phyloP scores from a whole-genome alignment of 1,284 basidiomycete genomes.

The Moniliella sp. region DNA sequence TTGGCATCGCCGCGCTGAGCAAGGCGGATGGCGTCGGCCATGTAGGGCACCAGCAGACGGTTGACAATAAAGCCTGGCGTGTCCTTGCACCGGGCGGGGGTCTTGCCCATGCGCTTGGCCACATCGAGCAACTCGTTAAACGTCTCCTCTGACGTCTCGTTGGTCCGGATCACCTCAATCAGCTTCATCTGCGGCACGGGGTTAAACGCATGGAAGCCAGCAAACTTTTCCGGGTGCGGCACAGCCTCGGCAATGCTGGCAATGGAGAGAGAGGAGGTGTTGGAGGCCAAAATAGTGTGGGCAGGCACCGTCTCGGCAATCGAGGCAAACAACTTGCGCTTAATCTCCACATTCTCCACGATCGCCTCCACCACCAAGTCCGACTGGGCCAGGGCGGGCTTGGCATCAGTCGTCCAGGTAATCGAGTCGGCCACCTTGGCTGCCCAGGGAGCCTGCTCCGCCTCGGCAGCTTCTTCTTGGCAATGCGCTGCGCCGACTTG shows the following conservation, averaged over 20 bases:
- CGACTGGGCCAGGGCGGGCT: conserved; percentile 37
- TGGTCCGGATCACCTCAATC: conserved; percentile 74
- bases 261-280: conserved; percentile 82
- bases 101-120: conserved; percentile 67
- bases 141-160: conserved; percentile 63
- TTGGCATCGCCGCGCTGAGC: conserved; percentile 77
- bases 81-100: conserved; percentile 40
- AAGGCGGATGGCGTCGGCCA: conserved; percentile 77
- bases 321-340: conserved; percentile 54
- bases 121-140: conserved; percentile 60
- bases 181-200: conserved; percentile 53
- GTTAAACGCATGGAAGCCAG: conserved; percentile 78
- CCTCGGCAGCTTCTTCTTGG: conserved; percentile 38
- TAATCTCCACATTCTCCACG: conserved; percentile 61
- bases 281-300: conserved; percentile 63
- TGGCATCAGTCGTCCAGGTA: conserved; percentile 38
- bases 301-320: conserved; percentile 51
- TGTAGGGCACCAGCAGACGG: conserved; percentile 61
- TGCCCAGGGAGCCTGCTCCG: conserved; percentile 36
- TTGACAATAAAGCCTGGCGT: conserved; percentile 51
- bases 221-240: neutral
- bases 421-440: conserved; percentile 38
- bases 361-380: conserved; percentile 75
- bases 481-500: conserved; percentile 40
- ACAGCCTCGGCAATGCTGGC: conserved; percentile 54